Percentiles rank a stretch among this genome's conserved stretches.
These are phyloP conservation scores for Nicotiana noctiflora DNA, from an alignment of 257 asterid species.

Conservation along the genomic window DNA sequence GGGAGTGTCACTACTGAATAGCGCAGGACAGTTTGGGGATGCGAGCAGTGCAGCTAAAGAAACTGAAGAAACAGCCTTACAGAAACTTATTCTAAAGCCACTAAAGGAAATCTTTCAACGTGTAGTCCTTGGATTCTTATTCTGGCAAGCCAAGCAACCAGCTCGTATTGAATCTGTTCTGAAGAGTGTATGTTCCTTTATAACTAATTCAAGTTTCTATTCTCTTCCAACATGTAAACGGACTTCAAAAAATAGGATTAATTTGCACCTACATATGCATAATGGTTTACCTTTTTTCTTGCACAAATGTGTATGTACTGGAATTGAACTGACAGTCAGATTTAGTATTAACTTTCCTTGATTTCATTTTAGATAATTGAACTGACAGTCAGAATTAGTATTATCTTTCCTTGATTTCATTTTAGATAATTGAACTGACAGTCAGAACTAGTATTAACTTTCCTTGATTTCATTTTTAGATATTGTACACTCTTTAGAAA, in stretches of 20 bases:
- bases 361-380: background rate
- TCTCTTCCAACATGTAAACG: background rate
- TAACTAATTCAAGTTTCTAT: background rate
- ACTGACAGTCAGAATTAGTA: background rate
- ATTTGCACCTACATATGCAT: background rate
- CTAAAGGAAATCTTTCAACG: slow-evolving; percentile 79
- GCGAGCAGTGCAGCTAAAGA: slow-evolving; percentile 26
- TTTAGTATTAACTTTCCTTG: background rate
- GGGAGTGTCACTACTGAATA: slow-evolving; percentile 75
- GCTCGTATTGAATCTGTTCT: slow-evolving; percentile 76
- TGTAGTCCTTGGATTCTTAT: slow-evolving; percentile 59
- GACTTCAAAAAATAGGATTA: background rate
- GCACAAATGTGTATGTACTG: background rate
- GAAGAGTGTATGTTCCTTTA: slow-evolving; percentile 55
- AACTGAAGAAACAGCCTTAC: slow-evolving; percentile 48
- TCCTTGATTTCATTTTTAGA: background rate
- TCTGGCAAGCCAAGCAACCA: slow-evolving; percentile 98
- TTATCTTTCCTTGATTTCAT: background rate
- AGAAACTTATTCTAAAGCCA: slow-evolving; percentile 57
- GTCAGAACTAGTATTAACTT: background rate
- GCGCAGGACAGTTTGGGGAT: slow-evolving; percentile 90
- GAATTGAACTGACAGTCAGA: background rate
- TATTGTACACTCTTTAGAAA: background rate
- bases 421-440: background rate
- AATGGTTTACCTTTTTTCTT: background rate